These are phyloP conservation scores for Scedosporium aurantiacum DNA, from an alignment of 2,329 filamentous ascomycete genomes.

Conservation along the genomic window DNA sequence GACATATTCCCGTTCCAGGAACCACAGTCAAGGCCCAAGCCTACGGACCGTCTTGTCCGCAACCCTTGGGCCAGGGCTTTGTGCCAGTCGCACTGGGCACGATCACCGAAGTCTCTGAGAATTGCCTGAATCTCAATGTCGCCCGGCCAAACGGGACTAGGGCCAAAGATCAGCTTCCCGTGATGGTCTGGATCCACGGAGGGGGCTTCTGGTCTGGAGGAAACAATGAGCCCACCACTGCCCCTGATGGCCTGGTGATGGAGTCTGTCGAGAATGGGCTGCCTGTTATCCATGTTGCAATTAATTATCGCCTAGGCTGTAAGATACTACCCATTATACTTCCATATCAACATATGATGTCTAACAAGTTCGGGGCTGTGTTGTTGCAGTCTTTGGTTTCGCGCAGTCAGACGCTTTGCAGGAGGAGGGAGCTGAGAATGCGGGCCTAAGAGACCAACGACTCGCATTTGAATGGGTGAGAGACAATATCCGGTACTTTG, in stretches of 20 bases:
- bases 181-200: slow-evolving; percentile 47
- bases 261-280: slow-evolving; percentile 31
- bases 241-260: slow-evolving; percentile 17
- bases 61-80: slow-evolving; percentile 20
- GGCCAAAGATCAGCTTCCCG: slow-evolving; percentile 28
- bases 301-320: slow-evolving; percentile 53
- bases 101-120: slow-evolving; percentile 25
- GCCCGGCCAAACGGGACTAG: slow-evolving; percentile 17
- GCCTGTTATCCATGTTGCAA: slow-evolving; percentile 50
- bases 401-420: slow-evolving; percentile 29
- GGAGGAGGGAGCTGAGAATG: slow-evolving; percentile 43
- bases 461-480: slow-evolving; percentile 51
- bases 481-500: slow-evolving; percentile 54
- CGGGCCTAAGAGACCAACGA: slow-evolving; percentile 50
- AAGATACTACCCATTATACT: slow-evolving; percentile 37
- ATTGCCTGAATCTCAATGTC: slow-evolving; percentile 24
- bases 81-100: slow-evolving; percentile 22
- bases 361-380: neutral
- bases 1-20: slow-evolving; percentile 20
- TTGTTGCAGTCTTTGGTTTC: slow-evolving; percentile 29
- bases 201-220: slow-evolving; percentile 33
- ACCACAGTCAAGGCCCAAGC: slow-evolving; percentile 25
- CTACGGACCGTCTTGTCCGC: slow-evolving; percentile 33
- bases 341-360: slow-evolving; percentile 24
- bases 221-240: slow-evolving; percentile 25